Evolutionary conservation across 2,329 filamentous ascomycete species (phyloP).

Genomic region (Trichoderma afroharzianum): DNA sequence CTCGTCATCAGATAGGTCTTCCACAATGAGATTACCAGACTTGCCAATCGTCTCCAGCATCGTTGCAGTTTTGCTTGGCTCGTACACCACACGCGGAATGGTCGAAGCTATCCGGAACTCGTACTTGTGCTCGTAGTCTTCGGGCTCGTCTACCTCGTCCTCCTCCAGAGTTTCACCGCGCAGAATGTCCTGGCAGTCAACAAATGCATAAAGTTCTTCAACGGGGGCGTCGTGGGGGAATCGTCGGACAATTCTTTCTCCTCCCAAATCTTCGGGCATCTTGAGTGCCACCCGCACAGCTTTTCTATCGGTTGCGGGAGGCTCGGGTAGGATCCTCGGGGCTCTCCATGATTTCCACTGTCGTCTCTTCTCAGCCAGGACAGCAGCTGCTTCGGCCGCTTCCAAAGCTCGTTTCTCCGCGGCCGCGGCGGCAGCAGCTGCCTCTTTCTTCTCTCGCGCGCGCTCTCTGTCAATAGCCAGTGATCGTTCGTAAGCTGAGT

Average conservation of each 20-base stretch:
- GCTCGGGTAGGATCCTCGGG: slow-evolving; percentile 64
- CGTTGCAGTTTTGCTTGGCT: slow-evolving; percentile 61
- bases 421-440: slow-evolving; percentile 66
- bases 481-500: slow-evolving; percentile 89
- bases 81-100: slow-evolving; percentile 79
- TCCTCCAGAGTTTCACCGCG: slow-evolving; percentile 35
- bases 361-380: slow-evolving; percentile 42
- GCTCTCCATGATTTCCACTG: slow-evolving; percentile 83
- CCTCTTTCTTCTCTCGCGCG: slow-evolving; percentile 70
- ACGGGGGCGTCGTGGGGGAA: slow-evolving; percentile 68
- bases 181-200: slow-evolving; percentile 79
- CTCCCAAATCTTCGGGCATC: slow-evolving; percentile 57
- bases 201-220: slow-evolving; percentile 92
- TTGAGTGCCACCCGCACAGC: slow-evolving; percentile 68
- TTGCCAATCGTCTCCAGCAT: slow-evolving; percentile 72
- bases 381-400: slow-evolving; percentile 58
- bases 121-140: slow-evolving; percentile 71
- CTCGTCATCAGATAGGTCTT: slow-evolving; percentile 48
- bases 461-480: slow-evolving; percentile 85
- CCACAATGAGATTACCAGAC: slow-evolving; percentile 86
- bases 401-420: slow-evolving; percentile 60
- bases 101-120: slow-evolving; percentile 80
- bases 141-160: slow-evolving; percentile 50
- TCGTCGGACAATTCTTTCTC: slow-evolving; percentile 70
- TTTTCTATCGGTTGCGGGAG: slow-evolving; percentile 57